Base-by-base conservation (phyloP, 2,329 filamentous ascomycete genomes). In the Claviceps paspali region DNA sequence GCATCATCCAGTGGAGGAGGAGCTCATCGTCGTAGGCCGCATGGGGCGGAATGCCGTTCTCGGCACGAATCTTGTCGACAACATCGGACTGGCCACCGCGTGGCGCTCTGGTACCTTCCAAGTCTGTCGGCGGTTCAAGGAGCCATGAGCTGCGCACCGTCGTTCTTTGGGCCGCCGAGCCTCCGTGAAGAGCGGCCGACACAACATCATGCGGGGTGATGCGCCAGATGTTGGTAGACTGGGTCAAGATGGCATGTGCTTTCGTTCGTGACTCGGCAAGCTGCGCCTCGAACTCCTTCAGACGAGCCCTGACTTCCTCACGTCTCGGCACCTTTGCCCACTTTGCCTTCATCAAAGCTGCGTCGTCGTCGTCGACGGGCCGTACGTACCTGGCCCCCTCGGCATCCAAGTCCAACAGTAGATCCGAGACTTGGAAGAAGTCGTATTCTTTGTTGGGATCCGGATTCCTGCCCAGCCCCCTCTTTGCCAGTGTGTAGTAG, bases 381-480 rank as follows among this genome's bases (percentile, higher is more conserved):
- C 67, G 64, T 28, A 72, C 66, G 33, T 56, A 49, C 1, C 47
- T 52, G 43, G 49, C 62, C 15, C 62, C 57, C 41, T 64, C 59
- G 31, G 65, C 63, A 43, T 73, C 70, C 28, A 75, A 64, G 40
- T 74, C 67, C 28, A 74, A 56, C 3, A 72, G 49, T 9, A 65
- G 43, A 14, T 57, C 38, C 10, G 64, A 59, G 29, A 67, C 52
- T 18, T 63, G 49, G 42, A 63, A 61, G 41, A 60, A 54, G n/a
- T 55, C 46, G 33, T 46, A 24, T 8, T 47, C 29, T 6, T 32
- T 34, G 1, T 45, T 41, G 1, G 19, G 22, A 21, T 47, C 46
- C 3, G 46, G 39, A 2, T 39, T 12, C 12, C 30, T 23, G 8
- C 35, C 30, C 1, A 27, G 21, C 4, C 39, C 31, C 29, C 38